A percentile compares a stretch with the other conserved stretches of the same genome.
These are phyloP conservation scores for Colletotrichum truncatum DNA, from an alignment of 2,329 filamentous ascomycete species.

Conservation along the genomic window DNA sequence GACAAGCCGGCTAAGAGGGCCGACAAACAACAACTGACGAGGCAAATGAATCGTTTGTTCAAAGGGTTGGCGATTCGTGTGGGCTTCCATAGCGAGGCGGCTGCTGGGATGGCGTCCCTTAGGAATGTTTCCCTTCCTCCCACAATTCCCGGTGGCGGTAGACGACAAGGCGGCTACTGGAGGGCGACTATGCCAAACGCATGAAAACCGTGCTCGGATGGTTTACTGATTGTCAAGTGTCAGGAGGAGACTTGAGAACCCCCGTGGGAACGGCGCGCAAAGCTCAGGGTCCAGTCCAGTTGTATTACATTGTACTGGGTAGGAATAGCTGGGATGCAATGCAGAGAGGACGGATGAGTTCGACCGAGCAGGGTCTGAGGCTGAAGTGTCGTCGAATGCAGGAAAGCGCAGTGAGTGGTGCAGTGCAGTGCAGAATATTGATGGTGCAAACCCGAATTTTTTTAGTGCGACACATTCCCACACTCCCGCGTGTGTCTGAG, in stretches of 20 bases:
- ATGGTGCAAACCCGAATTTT: background rate
- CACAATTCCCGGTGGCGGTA: background rate
- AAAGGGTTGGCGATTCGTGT: constrained; percentile 17
- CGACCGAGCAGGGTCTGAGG: background rate
- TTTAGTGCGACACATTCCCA: constrained; percentile 21
- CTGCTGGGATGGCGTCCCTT: constrained; percentile 9
- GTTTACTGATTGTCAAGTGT: constrained; percentile 11
- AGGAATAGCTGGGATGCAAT: constrained; percentile 14
- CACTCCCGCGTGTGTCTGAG: constrained; percentile 25
- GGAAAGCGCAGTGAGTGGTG: background rate
- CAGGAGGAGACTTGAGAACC: constrained; percentile 15
- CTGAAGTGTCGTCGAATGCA: background rate
- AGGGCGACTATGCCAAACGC: background rate
- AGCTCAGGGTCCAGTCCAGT: constrained; percentile 3
- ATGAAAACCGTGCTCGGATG: constrained; percentile 10
- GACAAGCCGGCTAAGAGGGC: background rate
- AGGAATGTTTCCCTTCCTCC: constrained; percentile 26
- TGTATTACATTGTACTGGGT: constrained; percentile 1
- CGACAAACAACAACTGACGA: background rate
- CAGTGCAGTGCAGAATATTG: background rate
- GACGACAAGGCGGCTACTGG: constrained; percentile 1
- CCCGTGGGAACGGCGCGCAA: constrained; percentile 8
- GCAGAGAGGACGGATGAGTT: constrained; percentile 19
- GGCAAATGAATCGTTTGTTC: constrained; percentile 9
- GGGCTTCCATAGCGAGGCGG: background rate